Conservation (phyloP, 2,329 filamentous ascomycete genomes). For the Ophiosphaerella herpotricha region DNA sequence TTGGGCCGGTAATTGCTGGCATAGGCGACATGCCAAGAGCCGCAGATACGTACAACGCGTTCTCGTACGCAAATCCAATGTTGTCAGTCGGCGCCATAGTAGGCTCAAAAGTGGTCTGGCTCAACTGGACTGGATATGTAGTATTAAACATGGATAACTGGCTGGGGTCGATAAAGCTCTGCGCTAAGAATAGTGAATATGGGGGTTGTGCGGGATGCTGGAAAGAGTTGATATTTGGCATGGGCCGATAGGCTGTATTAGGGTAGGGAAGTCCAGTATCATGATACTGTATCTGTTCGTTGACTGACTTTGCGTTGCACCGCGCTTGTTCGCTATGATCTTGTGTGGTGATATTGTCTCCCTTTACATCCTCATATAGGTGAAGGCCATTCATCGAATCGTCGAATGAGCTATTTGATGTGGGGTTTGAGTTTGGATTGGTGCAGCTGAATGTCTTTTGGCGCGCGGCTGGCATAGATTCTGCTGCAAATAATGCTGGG, state of each 20-base stretch:
- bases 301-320: slow-evolving; percentile 1
- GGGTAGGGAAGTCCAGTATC: slow-evolving; percentile 3
- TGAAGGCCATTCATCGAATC: slow-evolving; percentile 8
- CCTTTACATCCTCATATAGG: slow-evolving; percentile 14
- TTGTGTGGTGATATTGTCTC: slow-evolving; percentile 1
- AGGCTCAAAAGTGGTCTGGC: slow-evolving; percentile 3
- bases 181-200: not conserved
- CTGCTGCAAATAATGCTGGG: too few species aligned
- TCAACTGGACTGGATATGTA: slow-evolving; percentile 6
- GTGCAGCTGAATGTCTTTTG: not conserved
- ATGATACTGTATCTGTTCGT: slow-evolving; percentile 10
- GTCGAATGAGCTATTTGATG: slow-evolving; percentile 11
- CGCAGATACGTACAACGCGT: not conserved
- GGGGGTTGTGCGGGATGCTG: not conserved
- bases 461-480: not conserved
- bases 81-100: not conserved
- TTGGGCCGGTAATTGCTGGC: slow-evolving; percentile 1
- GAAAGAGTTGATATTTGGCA: slow-evolving; percentile 2
- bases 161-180: slow-evolving; percentile 3
- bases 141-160: slow-evolving; percentile 9
- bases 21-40: slow-evolving; percentile 5
- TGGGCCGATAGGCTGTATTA: slow-evolving; percentile 2
- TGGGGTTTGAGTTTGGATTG: not conserved
- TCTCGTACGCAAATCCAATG: not conserved
- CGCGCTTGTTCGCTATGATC: slow-evolving; percentile 2